Conservation (phyloP, 257 asterid genomes). For the Salvia rosmarinus region DNA sequence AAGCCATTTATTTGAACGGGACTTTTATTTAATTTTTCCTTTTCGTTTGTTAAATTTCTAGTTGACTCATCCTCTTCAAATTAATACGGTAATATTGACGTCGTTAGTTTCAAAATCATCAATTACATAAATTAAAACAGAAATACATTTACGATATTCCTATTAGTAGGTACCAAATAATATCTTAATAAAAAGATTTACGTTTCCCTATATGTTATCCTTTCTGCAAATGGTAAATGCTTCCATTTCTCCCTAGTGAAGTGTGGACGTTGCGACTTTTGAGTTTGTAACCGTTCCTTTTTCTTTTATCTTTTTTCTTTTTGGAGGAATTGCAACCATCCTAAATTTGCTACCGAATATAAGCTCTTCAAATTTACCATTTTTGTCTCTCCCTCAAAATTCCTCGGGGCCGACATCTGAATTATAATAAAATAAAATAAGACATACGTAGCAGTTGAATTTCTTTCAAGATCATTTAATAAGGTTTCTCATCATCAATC, state of each 20-base stretch:
- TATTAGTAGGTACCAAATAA: background rate
- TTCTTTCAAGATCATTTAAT: too few species aligned
- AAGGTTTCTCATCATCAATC: background rate
- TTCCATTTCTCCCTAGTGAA: background rate
- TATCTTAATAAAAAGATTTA: background rate
- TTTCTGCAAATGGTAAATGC: background rate
- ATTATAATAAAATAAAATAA: too few species aligned
- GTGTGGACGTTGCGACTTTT: too few species aligned
- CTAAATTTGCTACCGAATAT: background rate
- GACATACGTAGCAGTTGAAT: too few species aligned
- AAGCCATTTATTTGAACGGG: too few species aligned
- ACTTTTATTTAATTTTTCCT: background rate
- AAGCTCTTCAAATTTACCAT: background rate
- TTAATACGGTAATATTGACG: too few species aligned
- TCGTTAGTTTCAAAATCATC: background rate
- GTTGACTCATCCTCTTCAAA: background rate
- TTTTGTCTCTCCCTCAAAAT: background rate
- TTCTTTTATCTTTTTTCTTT: too few species aligned
- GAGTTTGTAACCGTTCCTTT: too few species aligned
- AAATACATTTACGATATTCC: too few species aligned
- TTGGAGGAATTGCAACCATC: background rate
- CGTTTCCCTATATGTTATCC: background rate
- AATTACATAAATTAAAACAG: background rate
- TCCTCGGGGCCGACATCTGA: too few species aligned
- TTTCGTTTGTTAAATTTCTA: background rate